Evolutionary conservation across 495 filamentous ascomycete species (phyloP).

Genomic region (Evernia prunastri): DNA sequence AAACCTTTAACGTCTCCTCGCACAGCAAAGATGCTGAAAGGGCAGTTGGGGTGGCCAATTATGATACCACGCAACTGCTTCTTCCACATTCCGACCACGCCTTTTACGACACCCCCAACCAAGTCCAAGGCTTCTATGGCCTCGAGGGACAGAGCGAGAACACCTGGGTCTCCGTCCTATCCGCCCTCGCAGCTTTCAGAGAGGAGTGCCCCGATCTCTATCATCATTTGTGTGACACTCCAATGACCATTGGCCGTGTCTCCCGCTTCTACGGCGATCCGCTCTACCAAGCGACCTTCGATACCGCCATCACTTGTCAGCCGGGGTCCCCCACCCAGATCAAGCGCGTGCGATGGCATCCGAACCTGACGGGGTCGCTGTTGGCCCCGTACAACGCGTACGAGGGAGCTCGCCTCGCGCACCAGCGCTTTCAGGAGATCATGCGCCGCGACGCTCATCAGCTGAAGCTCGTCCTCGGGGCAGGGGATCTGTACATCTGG

Average conservation of each 20-base stretch:
- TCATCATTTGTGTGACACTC: neutral
- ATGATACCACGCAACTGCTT: slow-evolving; percentile 6
- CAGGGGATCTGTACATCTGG: slow-evolving; percentile 9
- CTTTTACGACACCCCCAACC: slow-evolving; percentile 3
- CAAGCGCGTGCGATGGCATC: slow-evolving; percentile 10
- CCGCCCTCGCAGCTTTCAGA: slow-evolving; percentile 3
- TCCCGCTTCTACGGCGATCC: slow-evolving; percentile 7
- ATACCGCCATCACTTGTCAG: slow-evolving; percentile 1
- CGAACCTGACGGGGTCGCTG: slow-evolving; percentile 1
- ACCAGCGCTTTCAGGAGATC: slow-evolving; percentile 9
- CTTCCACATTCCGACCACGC: slow-evolving; percentile 11
- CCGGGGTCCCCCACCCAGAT: neutral
- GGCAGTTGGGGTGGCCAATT: slow-evolving; percentile 2
- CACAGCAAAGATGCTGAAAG: slow-evolving; percentile 5
- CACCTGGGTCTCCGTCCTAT: neutral
- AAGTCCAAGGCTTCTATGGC: slow-evolving; percentile 14
- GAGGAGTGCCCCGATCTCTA: slow-evolving; percentile 8
- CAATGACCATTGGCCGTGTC: slow-evolving; percentile 8
- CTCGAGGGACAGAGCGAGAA: slow-evolving; percentile 9
- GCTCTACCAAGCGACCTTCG: slow-evolving; percentile 1
- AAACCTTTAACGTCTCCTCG: slow-evolving; percentile 14
- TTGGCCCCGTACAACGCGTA: neutral
- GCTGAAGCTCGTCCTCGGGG: neutral
- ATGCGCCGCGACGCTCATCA: slow-evolving; percentile 10
- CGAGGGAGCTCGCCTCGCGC: neutral